phyloP scores from a whole-genome alignment of 371 early-diverging fungal species.

The Actinomortierella wolfii region DNA sequence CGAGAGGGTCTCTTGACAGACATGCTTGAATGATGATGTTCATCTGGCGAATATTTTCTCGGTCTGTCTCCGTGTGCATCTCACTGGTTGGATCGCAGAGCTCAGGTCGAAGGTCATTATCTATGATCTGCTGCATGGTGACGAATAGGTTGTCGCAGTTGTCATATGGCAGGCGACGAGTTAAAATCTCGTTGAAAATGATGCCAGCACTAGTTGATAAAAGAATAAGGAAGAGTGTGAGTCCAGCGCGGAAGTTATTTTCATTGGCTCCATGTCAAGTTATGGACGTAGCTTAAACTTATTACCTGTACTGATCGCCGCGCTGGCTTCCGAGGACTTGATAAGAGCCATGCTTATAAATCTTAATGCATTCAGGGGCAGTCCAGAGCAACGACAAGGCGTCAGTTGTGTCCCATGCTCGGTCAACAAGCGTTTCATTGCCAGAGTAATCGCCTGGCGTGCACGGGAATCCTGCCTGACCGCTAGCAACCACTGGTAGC shows the following conservation, averaged over 20 bases:
- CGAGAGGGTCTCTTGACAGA: constrained; percentile 32
- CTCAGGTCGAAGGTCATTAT: constrained; percentile 32
- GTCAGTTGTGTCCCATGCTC: constrained; percentile 10
- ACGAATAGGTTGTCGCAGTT: constrained; percentile 16
- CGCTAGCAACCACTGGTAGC: constrained; percentile 4
- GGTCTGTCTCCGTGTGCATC: constrained; percentile 22
- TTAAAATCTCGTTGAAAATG: constrained; percentile 56
- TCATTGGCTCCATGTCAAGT: no score
- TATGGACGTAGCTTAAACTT: no score
- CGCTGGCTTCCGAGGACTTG: constrained; percentile 45
- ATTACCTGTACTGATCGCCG: constrained; percentile 51
- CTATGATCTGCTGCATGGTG: constrained; percentile 36
- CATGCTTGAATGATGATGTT: constrained; percentile 48
- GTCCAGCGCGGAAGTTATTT: neutral
- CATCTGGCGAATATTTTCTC: constrained; percentile 50
- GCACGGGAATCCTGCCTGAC: neutral
- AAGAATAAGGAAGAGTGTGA: neutral
- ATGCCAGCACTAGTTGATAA: constrained; percentile 53
- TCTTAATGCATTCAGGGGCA: constrained; percentile 52
- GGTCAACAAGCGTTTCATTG: constrained; percentile 8
- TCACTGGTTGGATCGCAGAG: constrained; percentile 10
- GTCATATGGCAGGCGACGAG: constrained; percentile 50
- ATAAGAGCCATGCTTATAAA: constrained; percentile 30
- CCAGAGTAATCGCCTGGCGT: constrained; percentile 17
- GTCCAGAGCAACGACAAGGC: constrained; percentile 46